Evolutionary conservation across 495 filamentous ascomycete species (phyloP).

Genomic region (Penicillium fimorum): DNA sequence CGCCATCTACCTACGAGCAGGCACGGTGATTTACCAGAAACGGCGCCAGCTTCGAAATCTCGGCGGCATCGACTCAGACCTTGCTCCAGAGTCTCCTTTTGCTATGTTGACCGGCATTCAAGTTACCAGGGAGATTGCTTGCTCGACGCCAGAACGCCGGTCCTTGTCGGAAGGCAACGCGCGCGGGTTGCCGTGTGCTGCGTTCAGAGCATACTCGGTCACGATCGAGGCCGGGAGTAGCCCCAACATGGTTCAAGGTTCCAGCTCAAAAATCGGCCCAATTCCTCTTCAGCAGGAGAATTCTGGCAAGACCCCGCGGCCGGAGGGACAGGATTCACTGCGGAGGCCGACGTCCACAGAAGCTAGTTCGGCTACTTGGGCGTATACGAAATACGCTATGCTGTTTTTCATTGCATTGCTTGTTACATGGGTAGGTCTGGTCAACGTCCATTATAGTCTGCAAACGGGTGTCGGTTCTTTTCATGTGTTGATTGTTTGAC

Average conservation of each 20-base stretch:
- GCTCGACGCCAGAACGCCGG: constrained; percentile 13
- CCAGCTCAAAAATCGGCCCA: constrained; percentile 3
- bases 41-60: constrained; percentile 46
- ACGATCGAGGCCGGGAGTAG: constrained; percentile 32
- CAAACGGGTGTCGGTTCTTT: not conserved
- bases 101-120: constrained; percentile 60
- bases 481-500: constrained; percentile 1
- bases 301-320: constrained; percentile 10
- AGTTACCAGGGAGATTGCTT: constrained; percentile 43
- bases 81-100: constrained; percentile 42
- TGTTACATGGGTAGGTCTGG: constrained; percentile 67
- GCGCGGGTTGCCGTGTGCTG: constrained; percentile 5
- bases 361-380: constrained; percentile 56
- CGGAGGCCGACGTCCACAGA: constrained; percentile 25
- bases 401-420: constrained; percentile 83
- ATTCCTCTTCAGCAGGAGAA: constrained; percentile 9
- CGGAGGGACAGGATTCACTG: constrained; percentile 18
- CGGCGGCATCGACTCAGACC: constrained; percentile 39
- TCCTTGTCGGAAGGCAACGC: constrained; percentile 1
- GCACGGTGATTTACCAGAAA: constrained; percentile 63
- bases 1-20: constrained; percentile 70
- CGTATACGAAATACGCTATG: constrained; percentile 78
- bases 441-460: not conserved
- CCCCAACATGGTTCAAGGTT: not conserved
- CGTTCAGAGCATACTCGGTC: constrained; percentile 37